phyloP scores from a whole-genome alignment of 129 eudicot genomes.

The sunflower (Helianthus annuus) region HanXRQr2.0-SUNRISE NC_035445.2:147337745-147338244 shows the following conservation, averaged over 20 bases:
- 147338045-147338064: slow-evolving; percentile 95
- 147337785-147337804: too few species aligned
- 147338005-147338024: slow-evolving; percentile 38
- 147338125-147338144: slow-evolving; percentile 41
- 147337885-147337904: too few species aligned
- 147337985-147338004: slow-evolving; percentile 62
- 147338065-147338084: slow-evolving; percentile 94
- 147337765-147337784: too few species aligned
- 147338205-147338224: slow-evolving; percentile 40
- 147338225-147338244: slow-evolving; percentile 48
- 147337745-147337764: too few species aligned
- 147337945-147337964: background rate
- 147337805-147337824: too few species aligned
- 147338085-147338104: slow-evolving; percentile 69
- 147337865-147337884: too few species aligned
- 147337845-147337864: too few species aligned
- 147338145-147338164: slow-evolving; percentile 24
- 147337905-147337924: too few species aligned
- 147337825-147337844: too few species aligned
- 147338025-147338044: slow-evolving; percentile 85
- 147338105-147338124: slow-evolving; percentile 45
- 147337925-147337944: background rate
- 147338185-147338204: slow-evolving; percentile 44
- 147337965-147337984: slow-evolving; percentile 28
- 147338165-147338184: slow-evolving; percentile 36